Evolutionary conservation across 1,284 basidiomycete species (phyloP).

Genomic region (Ceratobasidium sp.): DNA sequence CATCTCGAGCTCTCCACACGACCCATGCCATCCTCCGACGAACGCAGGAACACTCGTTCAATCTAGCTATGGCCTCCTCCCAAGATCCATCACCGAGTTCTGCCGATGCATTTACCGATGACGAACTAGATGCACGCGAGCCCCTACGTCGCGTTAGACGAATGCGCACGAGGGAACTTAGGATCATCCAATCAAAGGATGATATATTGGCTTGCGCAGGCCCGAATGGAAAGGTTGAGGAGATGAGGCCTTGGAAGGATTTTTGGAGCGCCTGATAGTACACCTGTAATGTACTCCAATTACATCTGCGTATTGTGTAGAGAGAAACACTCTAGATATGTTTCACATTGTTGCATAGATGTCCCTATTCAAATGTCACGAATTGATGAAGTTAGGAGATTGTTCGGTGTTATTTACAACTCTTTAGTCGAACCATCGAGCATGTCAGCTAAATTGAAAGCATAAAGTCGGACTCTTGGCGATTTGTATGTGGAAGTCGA

Average conservation of each 20-base stretch:
- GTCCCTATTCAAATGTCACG: too few relatives aligned
- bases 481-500: too few relatives aligned
- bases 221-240: constrained; percentile 13
- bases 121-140: constrained; percentile 76
- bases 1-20: constrained; percentile 75
- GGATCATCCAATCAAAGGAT: constrained; percentile 82
- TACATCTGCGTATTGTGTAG: too few relatives aligned
- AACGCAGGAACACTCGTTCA: constrained; percentile 72
- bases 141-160: constrained; percentile 75
- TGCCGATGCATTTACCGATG: constrained; percentile 73
- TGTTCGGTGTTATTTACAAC: too few relatives aligned
- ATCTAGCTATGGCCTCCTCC: constrained; percentile 65
- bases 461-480: too few relatives aligned
- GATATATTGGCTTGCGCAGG: constrained; percentile 56
- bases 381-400: too few relatives aligned
- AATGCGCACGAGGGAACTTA: constrained; percentile 86
- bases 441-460: too few relatives aligned
- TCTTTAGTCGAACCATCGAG: too few relatives aligned
- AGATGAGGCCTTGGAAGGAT: constrained; percentile 43
- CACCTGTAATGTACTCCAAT: too few relatives aligned
- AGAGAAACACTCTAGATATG: too few relatives aligned
- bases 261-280: constrained; percentile 44
- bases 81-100: not conserved
- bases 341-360: too few relatives aligned
- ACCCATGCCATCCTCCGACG: constrained; percentile 86